Evolutionary conservation across 2,329 filamentous ascomycete species (phyloP), one percentile per base, ranked within the genome.

Genomic region (Fusarium camptoceras): DNA sequence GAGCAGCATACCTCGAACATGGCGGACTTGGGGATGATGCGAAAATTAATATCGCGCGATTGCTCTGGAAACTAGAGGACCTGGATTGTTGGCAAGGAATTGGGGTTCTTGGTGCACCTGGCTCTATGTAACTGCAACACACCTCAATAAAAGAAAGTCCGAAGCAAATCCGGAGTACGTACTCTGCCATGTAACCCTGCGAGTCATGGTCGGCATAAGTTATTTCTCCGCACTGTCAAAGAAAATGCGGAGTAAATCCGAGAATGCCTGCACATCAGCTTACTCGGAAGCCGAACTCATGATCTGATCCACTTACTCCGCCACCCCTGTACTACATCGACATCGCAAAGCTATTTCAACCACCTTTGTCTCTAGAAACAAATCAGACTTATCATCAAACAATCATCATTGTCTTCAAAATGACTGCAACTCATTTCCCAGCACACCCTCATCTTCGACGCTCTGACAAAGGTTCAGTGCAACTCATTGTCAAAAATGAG

Each of bases 401-500:
- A 9, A 22, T 25, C 5, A 9, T 56, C 39, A 28, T 10, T 49
- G n/a, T 18, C 51, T 30, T 10, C 16, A 1, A 22, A 6, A 74
- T 71, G 72, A 70, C 70, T 24, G 55, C 60, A 18, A 63, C 62
- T 28, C 56, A 61, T 10, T 20, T 30, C 8, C 34, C 62, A 43
- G 8, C 46, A 0, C 50, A 48, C 7, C 72, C 72, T 16, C 73
- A 75, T 18, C 66, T 77, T 0, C 34, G 49, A 15, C 75, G 69
- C 3, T 62, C 64, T 18, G 61, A 67, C 44, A 73, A 76, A 60
- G 72, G 76, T 22, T 76, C 76, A 42, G 74, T 69, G 9, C 80
- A 80, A 22, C 76, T 82, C 43, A 74, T 81, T 6, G 74, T 82
- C 60, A 76, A 81, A 50, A 78, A 76, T 20, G 76, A 81, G 46